phyloP scores from a whole-genome alignment of 2,329 filamentous ascomycete species.

The Massarina eburnea region DNA sequence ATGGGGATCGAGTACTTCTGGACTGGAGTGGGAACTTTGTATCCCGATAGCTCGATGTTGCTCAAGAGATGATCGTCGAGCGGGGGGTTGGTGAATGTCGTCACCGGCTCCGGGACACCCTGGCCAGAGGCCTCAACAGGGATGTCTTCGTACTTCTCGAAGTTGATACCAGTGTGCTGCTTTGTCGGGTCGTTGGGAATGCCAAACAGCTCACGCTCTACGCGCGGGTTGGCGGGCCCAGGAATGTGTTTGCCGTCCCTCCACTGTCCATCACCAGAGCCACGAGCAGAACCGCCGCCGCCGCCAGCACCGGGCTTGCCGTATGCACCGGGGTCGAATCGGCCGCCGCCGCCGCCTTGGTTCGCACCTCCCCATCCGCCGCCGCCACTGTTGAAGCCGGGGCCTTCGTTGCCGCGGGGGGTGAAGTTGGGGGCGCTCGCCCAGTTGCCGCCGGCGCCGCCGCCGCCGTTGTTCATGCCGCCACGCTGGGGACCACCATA shows the following conservation, averaged over 20 bases:
- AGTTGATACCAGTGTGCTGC: slow-evolving; percentile 99
- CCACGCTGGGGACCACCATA: slow-evolving; percentile 32
- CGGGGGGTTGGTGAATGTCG: slow-evolving; percentile 88
- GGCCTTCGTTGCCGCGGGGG: slow-evolving; percentile 45
- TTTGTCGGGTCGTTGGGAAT: slow-evolving; percentile 87
- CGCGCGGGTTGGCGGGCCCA: slow-evolving; percentile 80
- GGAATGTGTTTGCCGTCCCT: slow-evolving; percentile 94
- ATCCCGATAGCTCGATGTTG: slow-evolving; percentile 93
- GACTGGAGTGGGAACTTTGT: slow-evolving; percentile 94
- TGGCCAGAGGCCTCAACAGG: slow-evolving; percentile 95
- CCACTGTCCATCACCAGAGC: slow-evolving; percentile 95
- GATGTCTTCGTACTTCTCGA: slow-evolving; percentile 99
- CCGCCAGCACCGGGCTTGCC: slow-evolving; percentile 54
- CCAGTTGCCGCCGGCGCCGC: slow-evolving; percentile 61
- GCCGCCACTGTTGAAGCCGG: slow-evolving; percentile 26
- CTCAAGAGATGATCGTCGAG: slow-evolving; percentile 88
- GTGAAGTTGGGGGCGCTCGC: slow-evolving; percentile 62
- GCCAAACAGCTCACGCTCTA: slow-evolving; percentile 96
- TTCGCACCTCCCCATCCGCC: slow-evolving; percentile 37
- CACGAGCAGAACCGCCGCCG: slow-evolving; percentile 63
- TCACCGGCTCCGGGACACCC: slow-evolving; percentile 88
- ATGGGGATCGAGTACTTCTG: slow-evolving; percentile 99
- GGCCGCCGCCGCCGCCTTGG: slow-evolving; percentile 40
- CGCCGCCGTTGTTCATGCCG: slow-evolving; percentile 59
- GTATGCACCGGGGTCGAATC: slow-evolving; percentile 66